These are phyloP conservation scores for Fusarium coicis DNA, from an alignment of 2,329 filamentous ascomycete species.

Conservation along the genomic window DNA sequence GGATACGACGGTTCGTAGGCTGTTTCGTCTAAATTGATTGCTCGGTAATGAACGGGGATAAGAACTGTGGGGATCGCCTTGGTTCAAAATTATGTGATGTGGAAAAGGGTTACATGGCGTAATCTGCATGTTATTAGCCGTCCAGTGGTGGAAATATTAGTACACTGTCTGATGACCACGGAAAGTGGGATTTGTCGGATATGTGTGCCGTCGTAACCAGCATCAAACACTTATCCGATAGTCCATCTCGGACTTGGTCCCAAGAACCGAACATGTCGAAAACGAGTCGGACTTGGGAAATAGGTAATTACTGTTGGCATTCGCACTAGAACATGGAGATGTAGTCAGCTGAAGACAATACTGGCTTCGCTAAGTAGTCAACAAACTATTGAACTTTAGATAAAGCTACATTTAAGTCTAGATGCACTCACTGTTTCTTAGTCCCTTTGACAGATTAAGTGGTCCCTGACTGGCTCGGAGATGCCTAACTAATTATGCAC, in stretches of 20 bases:
- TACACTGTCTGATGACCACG: neutral
- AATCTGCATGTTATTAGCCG: neutral
- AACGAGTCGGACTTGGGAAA: no score
- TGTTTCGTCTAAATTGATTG: neutral
- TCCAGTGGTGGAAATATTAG: neutral
- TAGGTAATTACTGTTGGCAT: rapidly evolving
- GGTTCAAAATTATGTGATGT: neutral
- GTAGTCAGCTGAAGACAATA: neutral
- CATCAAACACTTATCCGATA: neutral
- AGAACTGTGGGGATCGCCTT: neutral
- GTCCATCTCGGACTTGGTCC: neutral
- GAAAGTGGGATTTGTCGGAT: neutral
- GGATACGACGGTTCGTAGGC: neutral
- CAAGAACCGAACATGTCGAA: no score
- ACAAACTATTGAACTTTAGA: neutral
- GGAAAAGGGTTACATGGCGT: neutral
- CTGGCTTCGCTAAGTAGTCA: neutral
- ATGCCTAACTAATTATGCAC: neutral
- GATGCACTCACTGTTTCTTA: neutral
- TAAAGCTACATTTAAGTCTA: neutral
- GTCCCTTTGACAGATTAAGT: neutral
- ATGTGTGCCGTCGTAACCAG: neutral
- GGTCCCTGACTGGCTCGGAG: neutral
- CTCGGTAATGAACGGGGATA: neutral
- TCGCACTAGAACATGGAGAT: neutral